Evolutionary conservation across 768 basidiomycete genomes (phyloP), one percentile per base, ranked within the genome.

Genomic region (Dacryopinax spathularia): DNA sequence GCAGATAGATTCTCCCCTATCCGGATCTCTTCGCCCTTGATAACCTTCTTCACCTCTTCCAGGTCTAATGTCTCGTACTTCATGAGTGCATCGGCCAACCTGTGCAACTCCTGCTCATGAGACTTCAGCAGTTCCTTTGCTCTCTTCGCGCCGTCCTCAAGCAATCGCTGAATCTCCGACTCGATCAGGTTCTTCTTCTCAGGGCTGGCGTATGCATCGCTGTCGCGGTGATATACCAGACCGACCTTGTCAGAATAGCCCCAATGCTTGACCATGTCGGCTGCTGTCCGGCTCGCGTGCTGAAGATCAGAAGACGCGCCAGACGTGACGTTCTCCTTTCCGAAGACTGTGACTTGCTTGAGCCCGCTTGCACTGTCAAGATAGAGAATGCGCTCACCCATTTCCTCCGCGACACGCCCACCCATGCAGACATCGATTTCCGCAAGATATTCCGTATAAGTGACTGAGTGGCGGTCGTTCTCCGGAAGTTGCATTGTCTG

Each of bases 41-140:
- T 82, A 27, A 94, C 91, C 74, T 82, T 86, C 70, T 80, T 78
- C 18, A 97, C 94, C 74, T 99, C 92, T 10, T 89, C 86, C 37
- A 82, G 78, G 68, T 86, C 85, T 67, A 99, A 77, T 20, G 95
- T 97, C 77, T 99, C 95, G 74, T 95, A 88, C 73, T 97, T 93
- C 13, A 99, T 87, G 64, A 99, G 77, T 10, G 95, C 95, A 62
- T 82, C 81, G 1, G 95, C 94, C 37, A 98, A 83, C 75, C 77
- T 79, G 73, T 93, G 87, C 41, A 95, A 76, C 70, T 94, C 90
- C 22, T 83, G 81, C 67, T 87, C 75, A 73, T 80, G 86, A 18
- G 79, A 78, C 67, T 81, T 83, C 64, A 93, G 76, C 56, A 92
- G 76, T 43, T 76, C 75, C 56, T 73, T 80, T 20, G 86, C 88